These are phyloP conservation scores for Magnusiomyces fungicola DNA, from an alignment of 1,139 yeast genomes.

Conservation along the genomic window DNA sequence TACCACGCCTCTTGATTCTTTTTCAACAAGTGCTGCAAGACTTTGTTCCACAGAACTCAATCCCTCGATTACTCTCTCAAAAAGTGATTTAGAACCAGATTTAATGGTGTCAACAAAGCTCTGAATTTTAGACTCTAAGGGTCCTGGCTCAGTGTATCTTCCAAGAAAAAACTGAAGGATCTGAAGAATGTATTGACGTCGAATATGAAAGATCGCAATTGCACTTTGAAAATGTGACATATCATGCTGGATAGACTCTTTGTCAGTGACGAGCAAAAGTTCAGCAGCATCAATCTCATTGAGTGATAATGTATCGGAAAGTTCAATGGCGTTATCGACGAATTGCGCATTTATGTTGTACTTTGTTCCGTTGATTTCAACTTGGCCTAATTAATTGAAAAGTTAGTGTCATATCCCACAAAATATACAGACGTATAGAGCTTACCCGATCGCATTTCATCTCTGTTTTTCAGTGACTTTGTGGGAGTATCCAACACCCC, in stretches of 20 bases:
- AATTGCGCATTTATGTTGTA: slow-evolving; percentile 49
- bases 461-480: slow-evolving; percentile 50
- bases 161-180: slow-evolving; percentile 53
- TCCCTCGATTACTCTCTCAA: slow-evolving; percentile 40
- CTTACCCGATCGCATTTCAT: slow-evolving; percentile 43
- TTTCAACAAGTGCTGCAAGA: slow-evolving; percentile 49
- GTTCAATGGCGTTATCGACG: slow-evolving; percentile 40
- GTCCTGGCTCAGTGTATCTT: slow-evolving; percentile 18
- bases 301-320: slow-evolving; percentile 60
- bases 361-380: slow-evolving; percentile 43
- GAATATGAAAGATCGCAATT: slow-evolving; percentile 56
- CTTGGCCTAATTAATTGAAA: slow-evolving; percentile 29
- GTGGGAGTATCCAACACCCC: slow-evolving; percentile 44
- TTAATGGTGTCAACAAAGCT: slow-evolving; percentile 10
- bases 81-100: slow-evolving; percentile 13
- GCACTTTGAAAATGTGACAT: slow-evolving; percentile 59
- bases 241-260: slow-evolving; percentile 43
- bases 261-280: slow-evolving; percentile 41
- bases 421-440: too few relatives aligned
- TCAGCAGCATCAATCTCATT: slow-evolving; percentile 65
- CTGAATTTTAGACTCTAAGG: slow-evolving; percentile 8
- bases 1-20: slow-evolving; percentile 46
- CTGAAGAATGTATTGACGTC: slow-evolving; percentile 66
- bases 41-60: slow-evolving; percentile 52
- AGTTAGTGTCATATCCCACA: too few relatives aligned